A percentile compares a stretch with the other conserved stretches of the same genome.
phyloP scores from a whole-genome alignment of 2,329 filamentous ascomycete genomes.

The Coleophoma crateriformis region DNA sequence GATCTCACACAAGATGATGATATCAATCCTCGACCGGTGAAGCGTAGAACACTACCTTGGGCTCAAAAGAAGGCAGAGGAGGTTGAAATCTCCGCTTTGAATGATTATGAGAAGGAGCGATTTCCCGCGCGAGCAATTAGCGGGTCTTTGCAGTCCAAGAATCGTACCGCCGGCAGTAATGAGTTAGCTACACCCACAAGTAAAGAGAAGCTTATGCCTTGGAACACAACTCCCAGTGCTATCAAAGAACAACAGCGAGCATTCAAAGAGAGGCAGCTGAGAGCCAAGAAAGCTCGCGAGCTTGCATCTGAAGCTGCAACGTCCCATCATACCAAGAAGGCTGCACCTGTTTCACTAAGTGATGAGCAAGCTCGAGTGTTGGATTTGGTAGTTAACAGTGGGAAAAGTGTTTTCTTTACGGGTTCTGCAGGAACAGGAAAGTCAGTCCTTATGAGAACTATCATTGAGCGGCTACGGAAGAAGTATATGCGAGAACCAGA shows the following conservation, averaged over 20 bases:
- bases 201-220: slow-evolving; percentile 40
- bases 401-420: slow-evolving; percentile 94
- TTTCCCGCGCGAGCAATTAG: slow-evolving; percentile 7
- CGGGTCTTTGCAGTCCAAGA: slow-evolving; percentile 8
- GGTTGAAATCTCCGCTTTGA: slow-evolving; percentile 12
- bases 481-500: slow-evolving; percentile 76
- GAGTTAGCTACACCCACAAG: slow-evolving; percentile 27
- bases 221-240: slow-evolving; percentile 70
- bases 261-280: slow-evolving; percentile 66
- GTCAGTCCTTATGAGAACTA: slow-evolving; percentile 89
- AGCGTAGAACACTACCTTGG: slow-evolving; percentile 27
- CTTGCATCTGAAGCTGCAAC: slow-evolving; percentile 37
- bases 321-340: slow-evolving; percentile 34
- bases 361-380: slow-evolving; percentile 82
- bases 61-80: slow-evolving; percentile 24
- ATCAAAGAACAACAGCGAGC: slow-evolving; percentile 75
- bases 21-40: slow-evolving; percentile 27
- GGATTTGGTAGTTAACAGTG: slow-evolving; percentile 72
- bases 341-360: slow-evolving; percentile 50
- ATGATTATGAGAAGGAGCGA: slow-evolving; percentile 13
- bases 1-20: slow-evolving; percentile 6
- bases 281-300: slow-evolving; percentile 44
- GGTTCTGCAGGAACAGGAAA: slow-evolving; percentile 96
- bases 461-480: slow-evolving; percentile 73
- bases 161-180: slow-evolving; percentile 5